Evolutionary conservation across 805 yeast genomes (phyloP), one percentile per base, ranked within the genome.

Genomic region (Yarrowia sp.): DNA sequence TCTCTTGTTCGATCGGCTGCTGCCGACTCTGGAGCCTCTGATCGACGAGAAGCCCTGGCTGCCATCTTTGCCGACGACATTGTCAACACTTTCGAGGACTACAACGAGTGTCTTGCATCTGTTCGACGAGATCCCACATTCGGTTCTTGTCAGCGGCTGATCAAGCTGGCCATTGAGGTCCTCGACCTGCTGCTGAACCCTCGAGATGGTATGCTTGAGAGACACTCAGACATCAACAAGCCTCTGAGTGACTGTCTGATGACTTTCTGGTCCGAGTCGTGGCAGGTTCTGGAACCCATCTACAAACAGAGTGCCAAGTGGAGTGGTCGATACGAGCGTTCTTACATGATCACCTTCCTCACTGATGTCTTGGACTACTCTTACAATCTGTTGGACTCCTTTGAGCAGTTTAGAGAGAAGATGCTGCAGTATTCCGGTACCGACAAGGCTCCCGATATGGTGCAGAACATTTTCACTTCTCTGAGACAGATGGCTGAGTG

Each of bases 301-400:
- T 91, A 90, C 71, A 80, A 81, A 49, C 83, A 85, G 67, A 91
- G 96, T 0, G 78, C 90, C 14, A 76, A 76, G 3, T 94, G 99
- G 99, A 92, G 97, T 0, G 77, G 82, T 1, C 77, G 79, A 43
- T 88, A 86, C 72, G 84, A 84, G 36, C 80, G 84, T 20, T 80
- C 82, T 0, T 84, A 83, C 61, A 80, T 91, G 72, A 84, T 88
- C 50, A 96, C 92, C 68, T 93, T 92, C 72, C 90, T 97, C 2
- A 84, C 96, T 75, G 97, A 92, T 74, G 87, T 91, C 0, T 81
- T 94, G 63, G 97, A 93, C 72, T 80, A 91, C 39, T 88, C 96
- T 69, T 87, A 88, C 70, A 76, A 82, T 1, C 78, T 93, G 40
- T 75, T 93, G n/a, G 87, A 84, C 67, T 85, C 93, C 1, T 89